A percentile compares a stretch with the other conserved stretches of the same genome.
phyloP scores from a whole-genome alignment of 306 rosid genomes.

The Dryas alaskensis region DNA sequence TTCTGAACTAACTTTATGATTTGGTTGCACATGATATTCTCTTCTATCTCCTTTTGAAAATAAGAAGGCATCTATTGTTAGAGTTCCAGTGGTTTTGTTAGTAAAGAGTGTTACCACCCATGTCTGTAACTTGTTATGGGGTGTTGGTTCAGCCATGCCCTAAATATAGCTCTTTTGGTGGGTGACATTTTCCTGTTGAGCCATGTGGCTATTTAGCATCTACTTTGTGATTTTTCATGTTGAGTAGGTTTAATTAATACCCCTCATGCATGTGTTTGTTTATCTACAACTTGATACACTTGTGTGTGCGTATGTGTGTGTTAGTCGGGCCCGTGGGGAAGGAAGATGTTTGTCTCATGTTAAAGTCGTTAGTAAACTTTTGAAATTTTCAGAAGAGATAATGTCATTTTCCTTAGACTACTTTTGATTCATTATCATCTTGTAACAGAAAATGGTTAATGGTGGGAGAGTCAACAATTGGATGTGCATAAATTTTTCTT shows the following conservation, averaged over 20 bases:
- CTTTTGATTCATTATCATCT: background rate
- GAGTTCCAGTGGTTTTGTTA: background rate
- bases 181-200: background rate
- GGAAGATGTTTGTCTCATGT: background rate
- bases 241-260: background rate
- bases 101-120: background rate
- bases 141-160: background rate
- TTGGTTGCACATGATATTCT: background rate
- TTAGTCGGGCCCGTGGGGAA: background rate
- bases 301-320: background rate
- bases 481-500: constrained; percentile 87
- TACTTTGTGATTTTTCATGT: background rate
- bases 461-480: constrained; percentile 85
- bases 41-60: background rate
- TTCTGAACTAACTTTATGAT: background rate
- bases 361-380: background rate
- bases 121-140: background rate
- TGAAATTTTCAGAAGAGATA: background rate
- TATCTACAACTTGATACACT: background rate
- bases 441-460: constrained; percentile 90
- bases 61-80: background rate
- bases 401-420: background rate
- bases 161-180: background rate
- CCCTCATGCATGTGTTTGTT: background rate
- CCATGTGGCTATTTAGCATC: background rate